phyloP scores from a whole-genome alignment of 768 basidiomycete species.

The Suillus clintonianus region DNA sequence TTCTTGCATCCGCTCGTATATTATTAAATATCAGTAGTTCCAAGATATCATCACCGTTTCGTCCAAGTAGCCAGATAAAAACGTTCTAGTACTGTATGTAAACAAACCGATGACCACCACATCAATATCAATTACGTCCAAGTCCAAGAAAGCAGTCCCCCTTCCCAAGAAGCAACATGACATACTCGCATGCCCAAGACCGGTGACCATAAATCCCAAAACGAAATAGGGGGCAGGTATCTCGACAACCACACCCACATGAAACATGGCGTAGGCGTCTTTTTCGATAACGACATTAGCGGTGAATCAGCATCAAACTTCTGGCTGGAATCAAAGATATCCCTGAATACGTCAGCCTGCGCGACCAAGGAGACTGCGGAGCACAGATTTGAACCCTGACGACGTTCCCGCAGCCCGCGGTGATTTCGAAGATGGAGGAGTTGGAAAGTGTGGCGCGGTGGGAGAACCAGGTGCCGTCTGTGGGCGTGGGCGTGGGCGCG shows the following conservation, averaged over 20 bases:
- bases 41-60: not conserved
- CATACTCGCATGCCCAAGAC: not conserved
- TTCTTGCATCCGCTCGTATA: not conserved
- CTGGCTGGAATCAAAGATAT: not conserved
- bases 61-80: not conserved
- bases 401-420: not conserved
- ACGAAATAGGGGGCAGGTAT: not conserved
- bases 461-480: constrained; percentile 24
- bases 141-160: not conserved
- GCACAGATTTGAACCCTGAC: not conserved
- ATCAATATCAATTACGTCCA: not conserved
- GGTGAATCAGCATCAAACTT: not conserved
- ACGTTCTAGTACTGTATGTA: not conserved
- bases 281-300: not conserved
- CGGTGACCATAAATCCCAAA: not conserved
- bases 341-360: not conserved
- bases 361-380: not conserved
- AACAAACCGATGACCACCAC: not conserved
- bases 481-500: constrained; percentile 19
- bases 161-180: not conserved
- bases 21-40: not conserved
- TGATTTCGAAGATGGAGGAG: not conserved
- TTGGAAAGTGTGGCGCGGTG: not conserved
- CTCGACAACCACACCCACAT: not conserved
- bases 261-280: not conserved